Conservation (phyloP, 371 early-diverging fungal genomes). For the Nosema muscidifuracis region DNA sequence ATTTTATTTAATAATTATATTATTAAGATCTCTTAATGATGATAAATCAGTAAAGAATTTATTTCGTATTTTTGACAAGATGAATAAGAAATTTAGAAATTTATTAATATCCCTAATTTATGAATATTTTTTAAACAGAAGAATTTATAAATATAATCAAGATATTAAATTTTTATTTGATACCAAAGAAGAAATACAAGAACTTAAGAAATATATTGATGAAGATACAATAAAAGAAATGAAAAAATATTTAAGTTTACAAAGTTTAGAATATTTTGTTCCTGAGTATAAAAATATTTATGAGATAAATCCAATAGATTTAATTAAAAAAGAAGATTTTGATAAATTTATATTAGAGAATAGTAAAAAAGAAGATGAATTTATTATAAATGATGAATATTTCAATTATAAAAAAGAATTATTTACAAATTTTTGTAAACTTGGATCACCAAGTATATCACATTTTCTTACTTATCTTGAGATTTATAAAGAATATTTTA, state of each 20-base stretch:
- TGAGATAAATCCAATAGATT: background rate
- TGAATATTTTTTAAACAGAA: conserved; percentile 3
- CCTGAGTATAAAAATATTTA: background rate
- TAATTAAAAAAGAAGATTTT: conserved; percentile 1
- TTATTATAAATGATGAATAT: no score
- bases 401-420: conserved; percentile 19
- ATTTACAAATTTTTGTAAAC: conserved; percentile 22
- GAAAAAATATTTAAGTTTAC: background rate
- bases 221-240: background rate
- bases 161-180: background rate
- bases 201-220: conserved; percentile 9
- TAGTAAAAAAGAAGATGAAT: conserved; percentile 6
- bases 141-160: background rate
- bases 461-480: conserved; percentile 52
- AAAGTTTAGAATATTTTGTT: background rate
- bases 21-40: background rate
- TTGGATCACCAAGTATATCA: conserved; percentile 41
- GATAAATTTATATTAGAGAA: no score
- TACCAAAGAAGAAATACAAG: background rate
- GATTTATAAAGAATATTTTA: conserved; percentile 37
- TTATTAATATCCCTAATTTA: background rate
- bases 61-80: background rate
- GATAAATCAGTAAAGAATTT: background rate
- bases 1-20: background rate
- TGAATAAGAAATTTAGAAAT: conserved; percentile 6